These are phyloP conservation scores for Acrocalymma vagum DNA, from an alignment of 2,329 filamentous ascomycete genomes.

Conservation along the genomic window DNA sequence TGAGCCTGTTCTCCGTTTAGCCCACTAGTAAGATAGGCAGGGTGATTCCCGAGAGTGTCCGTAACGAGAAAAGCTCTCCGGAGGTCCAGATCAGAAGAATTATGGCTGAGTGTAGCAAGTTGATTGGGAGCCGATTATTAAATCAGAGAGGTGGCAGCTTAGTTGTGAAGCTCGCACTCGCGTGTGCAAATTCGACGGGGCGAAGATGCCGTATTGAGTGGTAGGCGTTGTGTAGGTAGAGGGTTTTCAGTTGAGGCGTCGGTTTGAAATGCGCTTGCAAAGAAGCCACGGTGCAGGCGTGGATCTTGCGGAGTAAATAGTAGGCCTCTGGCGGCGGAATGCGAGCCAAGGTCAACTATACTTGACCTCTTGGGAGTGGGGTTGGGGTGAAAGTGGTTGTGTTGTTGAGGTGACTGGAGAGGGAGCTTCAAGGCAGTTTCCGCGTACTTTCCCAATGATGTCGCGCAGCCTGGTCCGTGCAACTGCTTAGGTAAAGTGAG, in stretches of 20 bases:
- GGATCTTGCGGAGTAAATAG: conserved; percentile 29
- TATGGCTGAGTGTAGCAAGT: no score
- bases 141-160: background rate
- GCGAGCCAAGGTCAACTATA: conserved; percentile 19
- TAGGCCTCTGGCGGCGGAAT: conserved; percentile 12
- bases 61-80: no score
- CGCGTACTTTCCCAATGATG: conserved; percentile 6
- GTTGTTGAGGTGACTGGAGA: conserved; percentile 15
- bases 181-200: conserved; percentile 7
- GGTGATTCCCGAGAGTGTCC: no score
- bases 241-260: conserved; percentile 25
- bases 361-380: conserved; percentile 14
- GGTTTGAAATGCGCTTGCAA: conserved; percentile 20
- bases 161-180: conserved; percentile 3
- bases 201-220: conserved; percentile 7
- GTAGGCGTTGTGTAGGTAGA: conserved; percentile 7
- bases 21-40: background rate
- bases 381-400: conserved; percentile 26
- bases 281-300: conserved; percentile 49
- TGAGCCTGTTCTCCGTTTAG: no score
- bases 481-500: conserved; percentile 3
- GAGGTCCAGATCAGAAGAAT: no score
- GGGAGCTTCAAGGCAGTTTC: conserved; percentile 13
- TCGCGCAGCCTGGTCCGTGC: background rate
- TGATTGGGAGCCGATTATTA: no score